Evolutionary conservation across 305 asterid species (phyloP).

Genomic region (Ilex paraguariensis): DNA sequence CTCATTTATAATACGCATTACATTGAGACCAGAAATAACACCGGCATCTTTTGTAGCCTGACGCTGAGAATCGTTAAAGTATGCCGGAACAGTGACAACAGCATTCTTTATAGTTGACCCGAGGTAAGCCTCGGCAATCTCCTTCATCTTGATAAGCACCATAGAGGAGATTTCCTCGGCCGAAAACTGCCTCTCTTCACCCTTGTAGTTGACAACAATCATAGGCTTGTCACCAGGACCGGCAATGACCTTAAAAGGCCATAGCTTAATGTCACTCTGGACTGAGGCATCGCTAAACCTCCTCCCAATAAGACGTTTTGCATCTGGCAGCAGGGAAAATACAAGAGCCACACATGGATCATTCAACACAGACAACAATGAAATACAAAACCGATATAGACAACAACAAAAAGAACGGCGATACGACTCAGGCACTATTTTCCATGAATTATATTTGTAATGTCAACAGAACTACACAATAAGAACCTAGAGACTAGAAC

Average conservation of each 20-base stretch:
- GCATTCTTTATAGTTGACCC: conserved; percentile 66
- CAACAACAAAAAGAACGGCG: no score
- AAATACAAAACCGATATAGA: no score
- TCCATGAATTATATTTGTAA: no score
- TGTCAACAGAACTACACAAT: no score
- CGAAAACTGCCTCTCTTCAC: conserved; percentile 29
- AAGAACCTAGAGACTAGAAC: no score
- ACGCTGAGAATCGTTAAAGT: conserved; percentile 75
- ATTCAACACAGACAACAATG: no score
- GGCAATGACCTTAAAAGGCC: conserved; percentile 34
- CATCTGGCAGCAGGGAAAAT: conserved; percentile 14
- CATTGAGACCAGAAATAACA: conserved; percentile 71
- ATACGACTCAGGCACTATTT: no score
- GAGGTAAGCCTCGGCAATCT: conserved; percentile 70
- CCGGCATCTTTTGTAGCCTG: conserved; percentile 85
- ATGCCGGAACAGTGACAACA: conserved; percentile 76
- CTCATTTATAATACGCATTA: conserved; percentile 74
- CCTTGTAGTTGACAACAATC: conserved; percentile 29
- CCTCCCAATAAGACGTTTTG: conserved; percentile 35
- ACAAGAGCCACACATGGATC: not conserved
- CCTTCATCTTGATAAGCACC: conserved; percentile 61
- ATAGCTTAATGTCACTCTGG: conserved; percentile 25
- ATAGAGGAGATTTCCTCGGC: conserved; percentile 37
- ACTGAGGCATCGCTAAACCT: conserved; percentile 29
- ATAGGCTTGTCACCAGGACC: conserved; percentile 35